Percentiles rank a stretch among this genome's conserved stretches.
Evolutionary conservation across 2,329 filamentous ascomycete species (phyloP).

Genomic region (Diaporthe citri): DNA sequence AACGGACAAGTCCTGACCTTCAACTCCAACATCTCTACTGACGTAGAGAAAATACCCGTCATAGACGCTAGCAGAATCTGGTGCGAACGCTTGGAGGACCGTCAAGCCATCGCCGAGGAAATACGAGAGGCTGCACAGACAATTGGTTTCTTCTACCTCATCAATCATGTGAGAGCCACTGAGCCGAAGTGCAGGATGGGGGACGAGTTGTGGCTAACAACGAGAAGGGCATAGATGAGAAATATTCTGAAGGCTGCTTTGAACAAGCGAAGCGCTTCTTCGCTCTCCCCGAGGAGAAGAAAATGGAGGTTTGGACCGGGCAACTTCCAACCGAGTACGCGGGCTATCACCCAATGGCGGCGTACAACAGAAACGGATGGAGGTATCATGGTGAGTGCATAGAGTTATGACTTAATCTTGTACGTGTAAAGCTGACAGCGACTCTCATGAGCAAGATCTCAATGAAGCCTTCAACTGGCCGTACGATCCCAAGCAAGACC

Average conservation of each 20-base stretch:
- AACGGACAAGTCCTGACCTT: constrained; percentile 45
- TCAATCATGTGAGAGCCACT: constrained; percentile 48
- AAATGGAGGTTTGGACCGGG: constrained; percentile 60
- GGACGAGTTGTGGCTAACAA: constrained; percentile 9
- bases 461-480: constrained; percentile 53
- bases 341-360: constrained; percentile 52
- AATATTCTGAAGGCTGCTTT: constrained; percentile 49
- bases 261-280: constrained; percentile 57
- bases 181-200: background rate
- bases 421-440: constrained; percentile 32
- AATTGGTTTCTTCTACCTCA: constrained; percentile 60
- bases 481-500: constrained; percentile 49
- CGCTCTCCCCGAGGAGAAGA: constrained; percentile 56
- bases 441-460: constrained; percentile 44
- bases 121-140: constrained; percentile 55
- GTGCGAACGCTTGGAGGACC: constrained; percentile 50
- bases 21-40: constrained; percentile 44
- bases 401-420: background rate
- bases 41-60: constrained; percentile 53
- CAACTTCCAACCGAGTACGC: constrained; percentile 51
- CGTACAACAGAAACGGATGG: constrained; percentile 55
- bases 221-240: constrained; percentile 47
- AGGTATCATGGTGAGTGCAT: constrained; percentile 49
- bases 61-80: constrained; percentile 58
- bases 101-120: constrained; percentile 53